Base-by-base conservation (phyloP, 1,284 basidiomycete species). In the Xerocomus minutiporus region DNA sequence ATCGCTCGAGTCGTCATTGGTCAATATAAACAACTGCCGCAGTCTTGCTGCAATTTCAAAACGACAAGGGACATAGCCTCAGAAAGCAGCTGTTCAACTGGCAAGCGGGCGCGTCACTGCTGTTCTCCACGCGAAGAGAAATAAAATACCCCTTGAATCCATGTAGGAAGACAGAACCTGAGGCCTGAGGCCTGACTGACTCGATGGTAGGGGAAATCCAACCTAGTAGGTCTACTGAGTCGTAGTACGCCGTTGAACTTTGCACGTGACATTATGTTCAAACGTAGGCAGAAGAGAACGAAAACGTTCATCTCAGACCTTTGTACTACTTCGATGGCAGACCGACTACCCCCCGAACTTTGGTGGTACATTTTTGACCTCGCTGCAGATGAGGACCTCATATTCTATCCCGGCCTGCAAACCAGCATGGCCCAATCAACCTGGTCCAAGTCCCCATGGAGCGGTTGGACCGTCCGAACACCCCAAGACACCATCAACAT, bases 321-420 rank as follows among this genome's bases (percentile, higher is more conserved):
- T 41, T 11, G 13, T 34, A 34, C 32, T 15, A 40, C 39, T 12
- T 25, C 42, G 12, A 67, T 67, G 65, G 65, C 66, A 0, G 54
- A 68, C 1, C 56, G 74, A 46, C 73, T 89, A 4, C 86, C 86
- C 12, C 74, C 78, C 13, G 86, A 89, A 70, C 71, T 89, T 5
- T 83, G 82, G 80, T 75, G 76, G 1, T 71, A 79, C 48, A 85
- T 88, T 17, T 88, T 88, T 58, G 76, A 83, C 60, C 72, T 83
- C 34, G 83, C 84, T 1, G 76, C 81, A 9, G 82, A 85, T 47
- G 84, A 87, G 61, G 81, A 83, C 57, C 69, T 78, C 12, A 75
- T 88, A 31, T 80, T 83, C 57, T 76, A 79, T 55, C 74, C 76
- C 49, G 74, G 75, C 0, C 63, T 86, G 6, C 83, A 82, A 2